Evolutionary conservation across 2,329 filamentous ascomycete genomes (phyloP).

Genomic region (Diplocarpon rosae): DNA sequence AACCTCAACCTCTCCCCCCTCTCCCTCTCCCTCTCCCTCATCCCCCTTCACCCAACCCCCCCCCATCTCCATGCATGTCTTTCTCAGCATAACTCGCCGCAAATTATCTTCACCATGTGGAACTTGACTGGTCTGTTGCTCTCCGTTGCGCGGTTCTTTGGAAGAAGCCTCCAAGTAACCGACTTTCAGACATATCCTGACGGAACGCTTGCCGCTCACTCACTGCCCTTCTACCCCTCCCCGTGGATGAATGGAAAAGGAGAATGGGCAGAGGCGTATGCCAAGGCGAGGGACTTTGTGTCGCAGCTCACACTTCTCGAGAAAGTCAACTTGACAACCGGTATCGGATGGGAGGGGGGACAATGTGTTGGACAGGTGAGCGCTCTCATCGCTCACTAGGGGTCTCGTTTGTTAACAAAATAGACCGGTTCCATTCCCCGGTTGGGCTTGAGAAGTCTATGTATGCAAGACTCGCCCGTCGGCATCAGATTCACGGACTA

Average conservation of each 20-base stretch:
- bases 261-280: constrained; percentile 59
- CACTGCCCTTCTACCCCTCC: constrained; percentile 22
- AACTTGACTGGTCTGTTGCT: neutral
- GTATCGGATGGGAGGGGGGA: constrained; percentile 35
- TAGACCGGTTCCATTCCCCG: constrained; percentile 24
- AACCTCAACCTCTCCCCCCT: too few relatives aligned
- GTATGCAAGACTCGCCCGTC: constrained; percentile 27
- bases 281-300: constrained; percentile 57
- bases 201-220: neutral
- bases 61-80: neutral
- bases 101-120: neutral
- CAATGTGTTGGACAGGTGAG: constrained; percentile 25
- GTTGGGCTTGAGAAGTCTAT: constrained; percentile 26
- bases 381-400: neutral
- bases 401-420: neutral
- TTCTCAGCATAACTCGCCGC: neutral
- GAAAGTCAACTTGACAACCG: constrained; percentile 90
- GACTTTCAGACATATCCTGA: constrained; percentile 5
- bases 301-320: constrained; percentile 67
- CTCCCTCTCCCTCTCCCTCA: neutral
- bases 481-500: constrained; percentile 45
- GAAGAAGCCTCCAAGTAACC: too few relatives aligned
- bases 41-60: too few relatives aligned
- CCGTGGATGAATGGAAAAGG: constrained; percentile 23
- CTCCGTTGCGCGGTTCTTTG: too few relatives aligned